Evolutionary conservation across 2,329 filamentous ascomycete genomes (phyloP), one percentile per base, ranked within the genome.

Genomic region (Aureobasidium sp.): DNA sequence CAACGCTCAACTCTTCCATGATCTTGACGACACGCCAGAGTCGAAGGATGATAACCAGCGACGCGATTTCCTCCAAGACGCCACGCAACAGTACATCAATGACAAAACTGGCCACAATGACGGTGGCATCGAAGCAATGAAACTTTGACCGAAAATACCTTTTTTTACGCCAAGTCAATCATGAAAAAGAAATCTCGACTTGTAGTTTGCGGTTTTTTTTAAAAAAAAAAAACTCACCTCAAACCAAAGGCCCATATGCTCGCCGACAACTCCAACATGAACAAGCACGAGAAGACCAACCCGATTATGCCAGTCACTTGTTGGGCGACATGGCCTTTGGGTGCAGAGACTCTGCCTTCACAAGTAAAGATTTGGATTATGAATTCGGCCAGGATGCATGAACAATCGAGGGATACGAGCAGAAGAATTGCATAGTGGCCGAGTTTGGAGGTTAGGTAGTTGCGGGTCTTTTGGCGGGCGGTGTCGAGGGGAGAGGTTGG

Each of bases 11-110:
- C 66, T 87, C 84, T 62, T 87, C 81, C 6, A 85, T 79, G 48
- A 86, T 84, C 70, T 86, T 85, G 64, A 85, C 79, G 39, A 87
- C 75, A 14, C 84, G 76, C 79, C 83, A 86, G 3, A 87, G 71
- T 50, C 84, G 79, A 39, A 87, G 69, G 3, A 85, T 73, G 24
- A 87, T 74, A 44, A 87, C 76, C n/a, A 87, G 70, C 0, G 80
- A 84, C 1, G 78, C 81, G 41, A 84, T 79, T 62, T 85, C 79
- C 65, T 83, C 79, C 5, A 80, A 67, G 1, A 79, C 67, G 39
- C 83, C 83, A 32, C 77, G 75, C 14, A 83, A 72, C 2, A 81
- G 64, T 19, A 86, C 68, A 60, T 86, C 83, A 51, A 86, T 71
- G 25, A 79, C 63, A 63, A 86, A 85, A 58, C 78, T 79, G 2